Evolutionary conservation across 2,329 filamentous ascomycete species (phyloP).

Genomic region (Fusarium marasasianum): DNA sequence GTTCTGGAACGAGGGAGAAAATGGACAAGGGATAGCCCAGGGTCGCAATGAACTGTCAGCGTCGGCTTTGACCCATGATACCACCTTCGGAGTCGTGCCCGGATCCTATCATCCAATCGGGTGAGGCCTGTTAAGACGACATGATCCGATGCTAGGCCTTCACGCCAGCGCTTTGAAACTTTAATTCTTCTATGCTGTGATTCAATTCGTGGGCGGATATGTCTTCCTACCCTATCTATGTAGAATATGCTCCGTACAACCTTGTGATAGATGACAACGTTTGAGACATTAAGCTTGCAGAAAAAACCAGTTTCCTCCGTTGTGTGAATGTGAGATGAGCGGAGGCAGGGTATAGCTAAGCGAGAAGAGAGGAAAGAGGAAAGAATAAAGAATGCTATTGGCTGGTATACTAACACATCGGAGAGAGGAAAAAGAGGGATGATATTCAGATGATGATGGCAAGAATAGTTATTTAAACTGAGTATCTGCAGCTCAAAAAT

Average conservation of each 20-base stretch:
- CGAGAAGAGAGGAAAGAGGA: not conserved
- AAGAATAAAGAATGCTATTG: not conserved
- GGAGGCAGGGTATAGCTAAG: not conserved
- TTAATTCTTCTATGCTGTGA: fast-evolving
- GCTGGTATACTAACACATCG: fast-evolving
- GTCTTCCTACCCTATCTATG: not conserved
- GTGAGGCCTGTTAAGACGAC: not conserved
- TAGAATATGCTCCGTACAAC: not conserved
- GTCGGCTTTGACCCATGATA: not conserved
- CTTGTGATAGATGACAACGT: too few relatives aligned
- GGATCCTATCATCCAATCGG: not conserved
- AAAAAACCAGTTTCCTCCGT: too few relatives aligned
- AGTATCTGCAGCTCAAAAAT: fast-evolving
- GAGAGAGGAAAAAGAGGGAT: fast-evolving
- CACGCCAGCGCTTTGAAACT: not conserved
- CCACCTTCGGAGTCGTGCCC: not conserved
- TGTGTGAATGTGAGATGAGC: not conserved
- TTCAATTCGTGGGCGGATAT: not conserved
- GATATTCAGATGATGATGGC: not conserved
- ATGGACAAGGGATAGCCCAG: not conserved
- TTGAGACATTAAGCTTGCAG: too few relatives aligned
- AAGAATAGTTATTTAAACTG: not conserved
- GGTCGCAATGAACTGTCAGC: not conserved
- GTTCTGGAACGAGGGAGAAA: not conserved
- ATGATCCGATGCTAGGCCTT: not conserved